phyloP scores from a whole-genome alignment of 495 filamentous ascomycete species.

The Penicillium bovifimosum region DNA sequence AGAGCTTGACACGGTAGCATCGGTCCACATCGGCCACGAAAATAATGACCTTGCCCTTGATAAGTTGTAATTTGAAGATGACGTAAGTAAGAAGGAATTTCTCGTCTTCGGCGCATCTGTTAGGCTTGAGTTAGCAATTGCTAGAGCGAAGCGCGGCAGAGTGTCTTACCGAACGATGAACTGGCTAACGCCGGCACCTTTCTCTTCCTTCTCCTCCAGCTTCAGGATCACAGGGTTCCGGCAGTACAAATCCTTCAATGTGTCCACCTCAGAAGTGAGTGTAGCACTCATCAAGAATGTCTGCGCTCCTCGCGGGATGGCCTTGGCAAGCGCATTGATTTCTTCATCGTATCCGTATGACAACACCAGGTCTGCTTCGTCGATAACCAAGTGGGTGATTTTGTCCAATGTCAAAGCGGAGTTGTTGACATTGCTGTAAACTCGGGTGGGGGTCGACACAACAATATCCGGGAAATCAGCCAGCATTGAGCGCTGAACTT shows the following conservation, averaged over 20 bases:
- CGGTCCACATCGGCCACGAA: conserved; percentile 93
- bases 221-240: conserved; percentile 72
- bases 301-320: conserved; percentile 79
- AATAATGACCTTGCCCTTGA: conserved; percentile 91
- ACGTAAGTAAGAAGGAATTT: conserved; percentile 93
- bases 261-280: conserved; percentile 78
- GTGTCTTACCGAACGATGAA: conserved; percentile 68
- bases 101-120: conserved; percentile 85
- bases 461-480: conserved; percentile 86
- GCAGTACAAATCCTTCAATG: conserved; percentile 80
- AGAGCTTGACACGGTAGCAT: conserved; percentile 90
- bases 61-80: conserved; percentile 88
- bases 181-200: conserved; percentile 71
- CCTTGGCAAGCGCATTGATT: conserved; percentile 66
- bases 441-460: conserved; percentile 79
- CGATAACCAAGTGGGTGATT: conserved; percentile 78
- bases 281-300: conserved; percentile 92
- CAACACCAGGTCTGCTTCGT: conserved; percentile 92
- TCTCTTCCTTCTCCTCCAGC: conserved; percentile 66
- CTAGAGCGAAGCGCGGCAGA: background rate
- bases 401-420: conserved; percentile 62
- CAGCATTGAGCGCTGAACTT: conserved; percentile 75
- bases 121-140: conserved; percentile 8
- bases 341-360: conserved; percentile 94
- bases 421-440: conserved; percentile 62